These are phyloP conservation scores for Aureobasidium sp. DNA, from an alignment of 2,329 filamentous ascomycete species.

Conservation along the genomic window DNA sequence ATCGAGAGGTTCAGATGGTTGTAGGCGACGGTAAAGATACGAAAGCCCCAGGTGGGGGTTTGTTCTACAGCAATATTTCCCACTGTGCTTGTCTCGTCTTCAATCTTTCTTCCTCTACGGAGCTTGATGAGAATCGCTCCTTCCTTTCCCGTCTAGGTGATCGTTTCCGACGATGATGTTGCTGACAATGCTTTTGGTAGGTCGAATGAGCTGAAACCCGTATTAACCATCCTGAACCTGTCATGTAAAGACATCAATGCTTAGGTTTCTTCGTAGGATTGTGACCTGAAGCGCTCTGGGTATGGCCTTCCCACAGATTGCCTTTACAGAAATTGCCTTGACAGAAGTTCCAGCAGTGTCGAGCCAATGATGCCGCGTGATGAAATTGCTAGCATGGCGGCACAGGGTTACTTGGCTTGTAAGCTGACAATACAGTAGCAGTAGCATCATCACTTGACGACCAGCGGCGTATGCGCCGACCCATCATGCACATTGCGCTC, in stretches of 20 bases:
- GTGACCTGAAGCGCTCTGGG: neutral
- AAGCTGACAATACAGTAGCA: neutral
- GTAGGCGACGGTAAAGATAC: too few relatives aligned
- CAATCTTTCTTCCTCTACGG: neutral
- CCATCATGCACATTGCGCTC: conserved; percentile 11
- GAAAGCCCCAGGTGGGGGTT: neutral
- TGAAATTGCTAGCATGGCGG: neutral
- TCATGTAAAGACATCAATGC: too few relatives aligned
- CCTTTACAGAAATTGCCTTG: neutral
- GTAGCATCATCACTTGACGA: neutral
- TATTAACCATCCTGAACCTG: too few relatives aligned
- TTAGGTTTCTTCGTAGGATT: neutral
- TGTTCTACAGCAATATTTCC: neutral
- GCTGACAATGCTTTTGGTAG: too few relatives aligned
- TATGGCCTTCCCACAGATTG: neutral
- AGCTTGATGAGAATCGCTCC: too few relatives aligned
- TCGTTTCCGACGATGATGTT: too few relatives aligned
- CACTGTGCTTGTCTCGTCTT: neutral
- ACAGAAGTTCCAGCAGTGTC: neutral
- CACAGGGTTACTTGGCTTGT: too few relatives aligned
- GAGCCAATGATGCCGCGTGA: neutral
- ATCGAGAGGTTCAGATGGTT: too few relatives aligned
- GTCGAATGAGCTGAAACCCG: too few relatives aligned
- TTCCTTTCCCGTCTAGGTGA: too few relatives aligned
- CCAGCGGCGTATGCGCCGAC: conserved; percentile 1